A percentile compares a stretch with the other conserved stretches of the same genome.
These are phyloP conservation scores for Kodamaea neixiangensis DNA, from an alignment of 805 yeast genomes.

Conservation along the genomic window DNA sequence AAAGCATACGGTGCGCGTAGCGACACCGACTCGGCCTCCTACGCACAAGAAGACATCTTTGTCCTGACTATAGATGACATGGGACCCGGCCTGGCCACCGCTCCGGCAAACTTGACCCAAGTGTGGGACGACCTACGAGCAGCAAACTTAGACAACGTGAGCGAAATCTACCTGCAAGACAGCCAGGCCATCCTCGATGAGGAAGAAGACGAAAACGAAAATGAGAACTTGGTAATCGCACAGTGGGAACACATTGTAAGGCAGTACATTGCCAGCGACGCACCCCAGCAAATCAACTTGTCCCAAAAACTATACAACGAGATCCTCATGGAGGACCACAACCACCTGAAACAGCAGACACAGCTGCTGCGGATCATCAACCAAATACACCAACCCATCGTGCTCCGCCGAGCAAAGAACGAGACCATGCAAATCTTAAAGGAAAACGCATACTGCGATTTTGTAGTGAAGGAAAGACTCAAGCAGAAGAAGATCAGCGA, in stretches of 20 bases:
- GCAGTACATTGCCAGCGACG: slow-evolving; percentile 41
- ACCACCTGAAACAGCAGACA: slow-evolving; percentile 21
- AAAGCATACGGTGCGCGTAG: neutral
- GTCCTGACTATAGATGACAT: slow-evolving; percentile 25
- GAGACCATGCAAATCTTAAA: slow-evolving; percentile 35
- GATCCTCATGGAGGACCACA: slow-evolving; percentile 19
- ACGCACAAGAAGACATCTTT: neutral
- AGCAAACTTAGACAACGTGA: slow-evolving; percentile 2
- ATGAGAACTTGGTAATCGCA: slow-evolving; percentile 12
- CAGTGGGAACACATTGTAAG: slow-evolving; percentile 43
- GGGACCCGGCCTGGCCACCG: slow-evolving; percentile 29
- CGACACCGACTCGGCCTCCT: neutral
- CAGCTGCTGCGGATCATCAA: slow-evolving; percentile 15
- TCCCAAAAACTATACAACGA: slow-evolving; percentile 38
- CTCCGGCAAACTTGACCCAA: slow-evolving; percentile 42
- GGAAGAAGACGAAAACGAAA: slow-evolving; percentile 4
- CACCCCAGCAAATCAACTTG: slow-evolving; percentile 52
- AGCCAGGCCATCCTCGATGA: slow-evolving; percentile 8
- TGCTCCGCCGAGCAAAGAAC: slow-evolving; percentile 28
- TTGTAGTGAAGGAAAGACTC: slow-evolving; percentile 1
- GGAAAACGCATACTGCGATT: slow-evolving; percentile 35
- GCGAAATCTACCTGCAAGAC: slow-evolving; percentile 10
- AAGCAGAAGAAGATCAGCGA: neutral
- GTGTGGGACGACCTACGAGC: slow-evolving; percentile 31
- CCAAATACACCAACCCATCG: slow-evolving; percentile 28